A percentile compares a stretch with the other conserved stretches of the same genome.
phyloP scores from a whole-genome alignment of 2,329 filamentous ascomycete genomes.

The Lachnellula suecica region DNA sequence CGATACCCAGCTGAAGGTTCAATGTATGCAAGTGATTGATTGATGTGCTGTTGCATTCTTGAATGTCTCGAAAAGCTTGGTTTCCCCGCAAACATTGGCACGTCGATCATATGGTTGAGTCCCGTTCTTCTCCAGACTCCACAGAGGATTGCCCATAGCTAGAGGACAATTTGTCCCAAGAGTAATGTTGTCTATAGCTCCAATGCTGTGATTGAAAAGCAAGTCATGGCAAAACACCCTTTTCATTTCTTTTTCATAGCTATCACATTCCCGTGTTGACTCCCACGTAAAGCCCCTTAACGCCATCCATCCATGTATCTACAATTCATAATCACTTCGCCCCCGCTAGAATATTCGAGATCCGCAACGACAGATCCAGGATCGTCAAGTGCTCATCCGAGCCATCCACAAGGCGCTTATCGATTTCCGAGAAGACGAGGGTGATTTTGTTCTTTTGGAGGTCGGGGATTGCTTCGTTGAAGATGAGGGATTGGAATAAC shows the following conservation, averaged over 20 bases:
- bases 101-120: too few species aligned
- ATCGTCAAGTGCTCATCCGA: conserved; percentile 93
- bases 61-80: too few species aligned
- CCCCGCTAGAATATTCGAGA: conserved; percentile 65
- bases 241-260: background rate
- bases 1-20: too few species aligned
- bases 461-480: conserved; percentile 81
- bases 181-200: too few species aligned
- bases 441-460: conserved; percentile 89
- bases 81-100: too few species aligned
- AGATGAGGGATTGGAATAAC: conserved; percentile 81
- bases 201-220: too few species aligned
- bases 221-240: background rate
- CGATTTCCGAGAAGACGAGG: conserved; percentile 85
- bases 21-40: too few species aligned
- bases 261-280: background rate
- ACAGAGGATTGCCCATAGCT: too few species aligned
- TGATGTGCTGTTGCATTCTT: too few species aligned
- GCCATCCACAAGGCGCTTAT: conserved; percentile 92
- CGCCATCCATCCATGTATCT: background rate
- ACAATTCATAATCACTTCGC: conserved; percentile 11
- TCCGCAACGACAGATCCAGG: conserved; percentile 78
- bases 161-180: too few species aligned
- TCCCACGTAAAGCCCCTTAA: background rate
- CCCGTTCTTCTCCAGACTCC: too few species aligned